These are phyloP conservation scores for Pseudogymnoascus sp. DNA, from an alignment of 2,329 filamentous ascomycete genomes.

Conservation along the genomic window DNA sequence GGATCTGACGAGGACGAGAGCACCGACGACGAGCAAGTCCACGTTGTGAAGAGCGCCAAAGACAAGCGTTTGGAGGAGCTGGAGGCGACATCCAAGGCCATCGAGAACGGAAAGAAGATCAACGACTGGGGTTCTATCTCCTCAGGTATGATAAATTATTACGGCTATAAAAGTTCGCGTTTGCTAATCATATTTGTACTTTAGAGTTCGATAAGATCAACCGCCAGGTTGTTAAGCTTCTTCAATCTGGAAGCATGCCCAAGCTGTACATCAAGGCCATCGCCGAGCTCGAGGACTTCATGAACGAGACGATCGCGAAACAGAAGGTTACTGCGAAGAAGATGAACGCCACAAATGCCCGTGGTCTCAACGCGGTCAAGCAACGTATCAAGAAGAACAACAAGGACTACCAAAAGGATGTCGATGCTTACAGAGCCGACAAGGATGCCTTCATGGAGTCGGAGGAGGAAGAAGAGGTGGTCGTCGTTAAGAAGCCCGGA, in stretches of 20 bases:
- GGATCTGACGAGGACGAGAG: conserved; percentile 68
- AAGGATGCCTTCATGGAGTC: conserved; percentile 84
- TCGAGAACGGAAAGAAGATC: conserved; percentile 96
- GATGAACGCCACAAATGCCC: conserved; percentile 94
- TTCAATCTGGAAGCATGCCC: conserved; percentile 67
- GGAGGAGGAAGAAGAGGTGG: conserved; percentile 62
- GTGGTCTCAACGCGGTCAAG: conserved; percentile 92
- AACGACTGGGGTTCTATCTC: conserved; percentile 94
- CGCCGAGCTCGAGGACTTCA: conserved; percentile 85
- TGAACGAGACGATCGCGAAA: conserved; percentile 90
- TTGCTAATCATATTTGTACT: conserved; percentile 1
- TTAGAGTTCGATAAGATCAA: conserved; percentile 92
- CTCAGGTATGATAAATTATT: conserved; percentile 50
- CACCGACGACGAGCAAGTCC: conserved; percentile 77
- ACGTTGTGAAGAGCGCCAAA: conserved; percentile 92
- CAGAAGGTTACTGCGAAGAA: conserved; percentile 95
- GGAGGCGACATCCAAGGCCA: conserved; percentile 77
- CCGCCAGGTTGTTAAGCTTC: conserved; percentile 72
- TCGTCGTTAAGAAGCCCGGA: conserved; percentile 44
- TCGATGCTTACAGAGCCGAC: conserved; percentile 78
- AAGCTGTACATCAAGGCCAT: conserved; percentile 90
- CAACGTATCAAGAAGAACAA: conserved; percentile 99
- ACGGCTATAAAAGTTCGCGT: background rate
- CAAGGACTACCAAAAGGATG: conserved; percentile 82
- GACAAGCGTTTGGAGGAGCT: conserved; percentile 95